Base-by-base conservation (phyloP, 352 stramenopile genomes). In the Pythium phragmitis region DNA sequence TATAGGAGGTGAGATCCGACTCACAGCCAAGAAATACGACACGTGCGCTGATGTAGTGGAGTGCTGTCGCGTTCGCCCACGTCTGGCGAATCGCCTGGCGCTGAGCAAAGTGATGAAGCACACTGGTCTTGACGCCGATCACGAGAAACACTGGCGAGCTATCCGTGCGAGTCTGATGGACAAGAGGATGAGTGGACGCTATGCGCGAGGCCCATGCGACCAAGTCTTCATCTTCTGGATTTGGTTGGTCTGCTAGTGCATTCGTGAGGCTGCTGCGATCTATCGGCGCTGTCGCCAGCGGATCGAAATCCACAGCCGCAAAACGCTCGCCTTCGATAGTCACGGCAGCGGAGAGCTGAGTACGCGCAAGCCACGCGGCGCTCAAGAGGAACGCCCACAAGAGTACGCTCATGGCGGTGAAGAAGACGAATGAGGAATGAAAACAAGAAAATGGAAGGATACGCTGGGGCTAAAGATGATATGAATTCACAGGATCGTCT, bases 101-200 rank as follows among this genome's bases (percentile, higher is more conserved):
- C 19, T 60, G n/a, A 5, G 45, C 9, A 30, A 85, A 82, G 41
- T 76, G 71, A 34, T 65, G 37, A 7, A 72, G 12, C 7, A 78
- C 56, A 4, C 56, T 68, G 0, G 76, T 76, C 42, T 89, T 89
- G 51, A 88, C 59, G 6, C 80, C 80, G 42, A 87, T 71, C 9
- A 89, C 21, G 1, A 89, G 57, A 23, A 66, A 65, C 16, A 41
- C 8, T 30, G 55, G 34, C 8, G 19, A 21, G 16, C 36, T 26
- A 2, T 60, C 11, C 4, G 4, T 33, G n/a, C 41, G 16, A n/a
- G 6, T 50, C 13, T 30, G 0, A 14, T 46, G 17, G 11, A 8
- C 1, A 2, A 12, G 39, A 50, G 45, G n/a, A 33, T 50, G 4
- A n/a, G 9, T 33, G 7, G 45, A 50, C 6, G n/a, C 7, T n/a